Base-by-base conservation (phyloP, 1,284 basidiomycete species). In the Ceratobasidium sp. region DNA sequence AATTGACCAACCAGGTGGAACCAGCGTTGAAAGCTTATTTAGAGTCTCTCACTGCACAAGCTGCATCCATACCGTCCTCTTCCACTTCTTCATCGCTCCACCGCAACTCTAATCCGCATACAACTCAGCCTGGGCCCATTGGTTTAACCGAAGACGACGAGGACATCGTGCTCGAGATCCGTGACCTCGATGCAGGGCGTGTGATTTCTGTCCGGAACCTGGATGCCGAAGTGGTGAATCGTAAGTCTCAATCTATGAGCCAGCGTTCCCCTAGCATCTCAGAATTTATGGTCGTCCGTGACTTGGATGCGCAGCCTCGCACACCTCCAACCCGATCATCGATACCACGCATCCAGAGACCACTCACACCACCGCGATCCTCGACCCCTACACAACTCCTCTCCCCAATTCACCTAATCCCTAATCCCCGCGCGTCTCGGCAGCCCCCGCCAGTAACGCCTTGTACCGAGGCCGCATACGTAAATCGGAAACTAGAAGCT, bases 171-270 rank as follows among this genome's bases (percentile, higher is more conserved):
- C 49, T 71, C 13, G 68, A 58, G 56, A 71, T 71, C 26, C 53
- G 56, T 3, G 68, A 71, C 54, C 68, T 71, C 28, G 45, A 60
- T 61, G 45, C 68, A 31, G 68, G 39, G n/a, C 20, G 56, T 31
- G 39, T 60, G 10, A 47, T 58, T 20, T 39, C 7, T 20, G 31
- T 60, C 39, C 35, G 28, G 54, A 33, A 33, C 47, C 47, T 51
- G 47, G 65, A 67, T 31, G 39, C 56, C 26, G 33, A 35, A 23
- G 65, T 35, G 53, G 68, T 60, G 68, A 71, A 71, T 58, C 68
- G 68, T 71, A n/a, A 71, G 68, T 71, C 68, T 60, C 68, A 71
- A 71, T 71, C 68, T 60, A 71, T 54, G 68, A 71, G 68, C 68
- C 68, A 58, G 13, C 53, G 54, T 71, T 33, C 39, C 26, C 68